Conservation (phyloP, 768 basidiomycete genomes). For the Lactifluus pinguis region DNA sequence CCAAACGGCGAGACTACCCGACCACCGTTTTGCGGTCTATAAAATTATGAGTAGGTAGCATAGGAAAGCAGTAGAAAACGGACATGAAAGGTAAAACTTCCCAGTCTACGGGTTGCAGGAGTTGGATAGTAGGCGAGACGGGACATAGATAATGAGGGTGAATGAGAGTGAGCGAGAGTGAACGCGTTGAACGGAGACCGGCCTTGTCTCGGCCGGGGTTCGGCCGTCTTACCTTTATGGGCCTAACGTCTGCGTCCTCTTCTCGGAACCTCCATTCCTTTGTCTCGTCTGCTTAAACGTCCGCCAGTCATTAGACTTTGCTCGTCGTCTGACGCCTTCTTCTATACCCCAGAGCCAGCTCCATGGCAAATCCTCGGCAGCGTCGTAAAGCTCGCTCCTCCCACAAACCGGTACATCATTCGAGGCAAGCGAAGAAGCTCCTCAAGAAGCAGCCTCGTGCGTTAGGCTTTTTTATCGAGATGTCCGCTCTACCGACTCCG, state of each 20-base stretch:
- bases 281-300: background rate
- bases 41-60: background rate
- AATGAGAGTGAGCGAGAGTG: background rate
- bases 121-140: conserved; percentile 28
- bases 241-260: background rate
- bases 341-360: background rate
- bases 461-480: conserved; percentile 23
- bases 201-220: background rate
- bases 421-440: conserved; percentile 63
- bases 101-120: conserved; percentile 20
- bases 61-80: background rate
- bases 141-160: conserved; percentile 24
- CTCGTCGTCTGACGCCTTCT: background rate
- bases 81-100: conserved; percentile 19
- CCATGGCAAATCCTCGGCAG: conserved; percentile 93
- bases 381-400: conserved; percentile 77
- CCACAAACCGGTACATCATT: conserved; percentile 66
- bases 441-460: conserved; percentile 71
- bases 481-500: conserved; percentile 9
- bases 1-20: conserved; percentile 56
- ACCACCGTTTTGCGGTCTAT: conserved; percentile 41
- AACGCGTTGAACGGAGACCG: background rate
- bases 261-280: conserved; percentile 13
- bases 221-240: background rate
- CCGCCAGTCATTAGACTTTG: conserved; percentile 4